Evolutionary conservation across 2,329 filamentous ascomycete genomes (phyloP), one percentile per base, ranked within the genome.

Genomic region (Pseudofabraea citricarpa): DNA sequence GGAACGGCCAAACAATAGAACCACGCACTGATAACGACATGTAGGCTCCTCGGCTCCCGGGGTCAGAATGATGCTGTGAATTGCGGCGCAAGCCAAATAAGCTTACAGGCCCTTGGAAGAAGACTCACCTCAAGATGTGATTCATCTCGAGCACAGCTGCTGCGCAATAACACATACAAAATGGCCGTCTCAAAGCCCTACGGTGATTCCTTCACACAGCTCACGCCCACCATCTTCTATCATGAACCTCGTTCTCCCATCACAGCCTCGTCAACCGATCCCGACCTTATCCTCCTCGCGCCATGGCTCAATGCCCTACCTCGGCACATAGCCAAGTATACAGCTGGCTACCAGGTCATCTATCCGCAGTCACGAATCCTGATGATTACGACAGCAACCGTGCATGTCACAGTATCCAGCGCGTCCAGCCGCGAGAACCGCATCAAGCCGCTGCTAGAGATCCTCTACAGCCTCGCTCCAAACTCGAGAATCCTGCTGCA

Each of bases 341-440:
- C 69, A n/a, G 44, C 57, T 1, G 60, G 64, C 41, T 74, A 75
- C 54, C 57, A 60, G 20, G 57, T 55, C 1, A 59, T 73, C 5
- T 66, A 64, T 31, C 71, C 72, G 6, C 52, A 56, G 9, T 59
- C 70, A 3, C 64, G 65, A 23, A 72, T 78, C 40, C 58, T 80
- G 18, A 65, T 75, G 16, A 63, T 80, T 6, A 66, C 77, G 19
- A 74, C 67, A 3, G 58, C 63, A n/a, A 65, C 73, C 22, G 61
- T 70, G 5, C 51, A 62, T 4, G 57, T 59, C 39, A 73, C 77
- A 66, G 53, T 64, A 18, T 69, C 40, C 21, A 44, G 50, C n/a
- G 27, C 41, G 6, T n/a, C 48, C 24, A 26, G 45, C 5, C 66
- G 64, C 18, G 65, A 71, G 42, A 57, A 71, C 13, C 65, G 70